These are phyloP conservation scores for Vickermania spadyakhi DNA, from an alignment of 208 protist species.

Conservation along the genomic window DNA sequence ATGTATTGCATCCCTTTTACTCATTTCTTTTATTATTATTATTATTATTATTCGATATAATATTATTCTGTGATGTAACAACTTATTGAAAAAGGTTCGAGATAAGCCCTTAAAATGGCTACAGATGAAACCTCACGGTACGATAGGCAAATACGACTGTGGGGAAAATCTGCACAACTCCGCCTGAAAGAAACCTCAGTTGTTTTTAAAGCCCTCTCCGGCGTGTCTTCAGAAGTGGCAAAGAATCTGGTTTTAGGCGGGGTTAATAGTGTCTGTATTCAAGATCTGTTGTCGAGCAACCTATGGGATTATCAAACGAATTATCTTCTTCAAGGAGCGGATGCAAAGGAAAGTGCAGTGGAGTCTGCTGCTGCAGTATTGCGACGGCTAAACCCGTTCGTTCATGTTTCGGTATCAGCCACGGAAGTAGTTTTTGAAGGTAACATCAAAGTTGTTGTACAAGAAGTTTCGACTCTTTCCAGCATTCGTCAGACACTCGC, in stretches of 20 bases:
- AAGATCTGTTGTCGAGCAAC: slow-evolving; percentile 19
- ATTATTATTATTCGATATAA: no score
- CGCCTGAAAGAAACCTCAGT: slow-evolving; percentile 60
- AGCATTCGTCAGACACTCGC: no score
- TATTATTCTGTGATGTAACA: no score
- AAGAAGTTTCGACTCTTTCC: no score
- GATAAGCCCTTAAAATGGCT: no score
- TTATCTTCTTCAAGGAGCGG: slow-evolving; percentile 48
- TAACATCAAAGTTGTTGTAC: no score
- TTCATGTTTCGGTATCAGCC: slow-evolving; percentile 11
- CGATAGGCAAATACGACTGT: slow-evolving; percentile 91
- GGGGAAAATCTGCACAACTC: slow-evolving; percentile 86
- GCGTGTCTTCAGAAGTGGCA: slow-evolving; percentile 56
- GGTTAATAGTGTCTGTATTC: slow-evolving; percentile 43
- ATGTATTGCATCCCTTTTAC: no score
- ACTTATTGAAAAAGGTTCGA: no score
- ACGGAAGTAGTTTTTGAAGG: no score
- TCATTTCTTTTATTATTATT: no score
- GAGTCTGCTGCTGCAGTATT: slow-evolving; percentile 13
- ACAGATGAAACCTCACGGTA: slow-evolving; percentile 80
- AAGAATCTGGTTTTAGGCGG: slow-evolving; percentile 92
- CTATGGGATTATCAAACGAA: slow-evolving; percentile 21
- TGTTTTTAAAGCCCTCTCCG: slow-evolving; percentile 35
- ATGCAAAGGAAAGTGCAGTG: slow-evolving; percentile 10
- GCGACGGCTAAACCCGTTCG: slow-evolving; percentile 36